A percentile compares a stretch with the other conserved stretches of the same genome.
phyloP scores from a whole-genome alignment of 768 basidiomycete species.

The Tricholoma terreum region DNA sequence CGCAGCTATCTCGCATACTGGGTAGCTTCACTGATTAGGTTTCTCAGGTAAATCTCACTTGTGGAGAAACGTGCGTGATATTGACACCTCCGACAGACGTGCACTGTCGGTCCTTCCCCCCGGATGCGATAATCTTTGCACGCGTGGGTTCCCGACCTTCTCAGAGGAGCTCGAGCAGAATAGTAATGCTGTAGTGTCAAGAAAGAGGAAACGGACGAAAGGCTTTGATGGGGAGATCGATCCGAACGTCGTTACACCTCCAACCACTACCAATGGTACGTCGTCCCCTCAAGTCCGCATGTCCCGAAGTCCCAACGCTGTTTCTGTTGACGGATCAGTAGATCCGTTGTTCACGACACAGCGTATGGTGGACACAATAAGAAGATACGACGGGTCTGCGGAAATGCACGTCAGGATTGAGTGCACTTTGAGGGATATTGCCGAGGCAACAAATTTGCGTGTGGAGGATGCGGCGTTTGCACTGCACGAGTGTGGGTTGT shows the following conservation, averaged over 20 bases:
- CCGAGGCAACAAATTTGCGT: constrained; percentile 75
- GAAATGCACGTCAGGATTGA: constrained; percentile 63
- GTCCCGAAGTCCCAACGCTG: not conserved
- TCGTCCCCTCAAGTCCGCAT: constrained; percentile 1
- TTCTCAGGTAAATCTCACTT: constrained; percentile 58
- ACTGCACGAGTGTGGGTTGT: constrained; percentile 80
- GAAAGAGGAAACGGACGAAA: constrained; percentile 53
- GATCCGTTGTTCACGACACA: constrained; percentile 52
- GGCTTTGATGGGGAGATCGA: constrained; percentile 73
- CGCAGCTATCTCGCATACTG: constrained; percentile 89
- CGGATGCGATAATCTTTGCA: constrained; percentile 36
- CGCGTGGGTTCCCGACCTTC: not conserved
- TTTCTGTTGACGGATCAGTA: constrained; percentile 20
- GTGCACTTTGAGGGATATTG: constrained; percentile 77
- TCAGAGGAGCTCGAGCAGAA: constrained; percentile 26
- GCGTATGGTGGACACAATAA: constrained; percentile 55
- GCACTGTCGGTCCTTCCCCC: constrained; percentile 61
- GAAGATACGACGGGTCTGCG: constrained; percentile 65
- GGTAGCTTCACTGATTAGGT: constrained; percentile 80
- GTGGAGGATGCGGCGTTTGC: constrained; percentile 88
- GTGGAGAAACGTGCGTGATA: not conserved
- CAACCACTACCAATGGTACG: constrained; percentile 41
- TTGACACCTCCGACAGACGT: constrained; percentile 31
- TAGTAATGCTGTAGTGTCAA: constrained; percentile 26
- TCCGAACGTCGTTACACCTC: constrained; percentile 26